These are phyloP conservation scores for Xylogone sp. DNA, from an alignment of 2,329 filamentous ascomycete species.

Conservation along the genomic window DNA sequence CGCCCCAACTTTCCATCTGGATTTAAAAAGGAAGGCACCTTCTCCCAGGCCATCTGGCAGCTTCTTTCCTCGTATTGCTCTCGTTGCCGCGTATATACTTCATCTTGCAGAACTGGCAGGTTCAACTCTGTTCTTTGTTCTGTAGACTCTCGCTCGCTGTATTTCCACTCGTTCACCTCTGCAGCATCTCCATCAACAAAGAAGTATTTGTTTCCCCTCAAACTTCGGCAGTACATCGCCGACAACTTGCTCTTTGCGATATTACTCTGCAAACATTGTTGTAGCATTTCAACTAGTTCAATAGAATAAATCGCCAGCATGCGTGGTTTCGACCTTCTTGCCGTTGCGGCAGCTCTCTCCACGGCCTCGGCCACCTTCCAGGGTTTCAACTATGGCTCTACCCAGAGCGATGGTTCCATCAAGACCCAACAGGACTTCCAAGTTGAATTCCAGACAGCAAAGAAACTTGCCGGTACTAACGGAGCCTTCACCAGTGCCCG, in stretches of 20 bases:
- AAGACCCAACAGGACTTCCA: slow-evolving; percentile 65
- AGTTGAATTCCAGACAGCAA: slow-evolving; percentile 63
- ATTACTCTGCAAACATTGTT: background rate
- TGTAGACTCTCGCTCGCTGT: background rate
- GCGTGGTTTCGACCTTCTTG: slow-evolving; percentile 21
- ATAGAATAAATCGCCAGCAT: slow-evolving; percentile 13
- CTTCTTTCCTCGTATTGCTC: background rate
- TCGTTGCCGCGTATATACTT: background rate
- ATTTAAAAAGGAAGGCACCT: background rate
- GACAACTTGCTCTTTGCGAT: background rate
- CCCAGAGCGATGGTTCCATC: slow-evolving; percentile 52
- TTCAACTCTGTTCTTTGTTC: background rate
- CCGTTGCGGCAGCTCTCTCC: slow-evolving; percentile 21
- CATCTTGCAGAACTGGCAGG: background rate
- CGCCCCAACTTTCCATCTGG: background rate
- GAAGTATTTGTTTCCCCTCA: background rate
- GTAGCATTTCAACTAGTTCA: background rate
- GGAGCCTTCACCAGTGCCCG: slow-evolving; percentile 64
- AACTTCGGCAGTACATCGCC: background rate
- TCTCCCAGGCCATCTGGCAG: background rate
- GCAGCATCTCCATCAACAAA: background rate
- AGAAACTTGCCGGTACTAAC: slow-evolving; percentile 57
- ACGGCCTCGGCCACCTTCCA: slow-evolving; percentile 40
- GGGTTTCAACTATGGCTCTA: slow-evolving; percentile 69
- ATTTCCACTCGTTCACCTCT: background rate